These are phyloP conservation scores for Pythium volutum DNA, from an alignment of 352 stramenopile species.

Conservation along the genomic window DNA sequence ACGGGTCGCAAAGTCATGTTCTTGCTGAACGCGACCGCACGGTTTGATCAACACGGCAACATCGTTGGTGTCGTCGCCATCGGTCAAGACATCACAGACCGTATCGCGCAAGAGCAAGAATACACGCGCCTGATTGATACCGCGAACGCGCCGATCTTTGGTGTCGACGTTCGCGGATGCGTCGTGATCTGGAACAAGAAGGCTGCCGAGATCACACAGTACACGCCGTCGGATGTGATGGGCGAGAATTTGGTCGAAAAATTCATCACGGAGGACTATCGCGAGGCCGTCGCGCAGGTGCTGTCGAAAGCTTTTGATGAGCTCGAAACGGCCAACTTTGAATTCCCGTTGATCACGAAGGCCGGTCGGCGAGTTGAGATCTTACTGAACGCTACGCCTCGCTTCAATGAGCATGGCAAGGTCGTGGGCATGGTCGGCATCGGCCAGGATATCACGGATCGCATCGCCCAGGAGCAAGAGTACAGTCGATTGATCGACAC, in stretches of 20 bases:
- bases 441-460: conserved; percentile 59
- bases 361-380: conserved; percentile 61
- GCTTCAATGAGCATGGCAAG: conserved; percentile 54
- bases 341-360: conserved; percentile 77
- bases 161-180: conserved; percentile 82
- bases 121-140: conserved; percentile 90
- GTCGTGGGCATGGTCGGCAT: conserved; percentile 71
- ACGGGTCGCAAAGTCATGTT: conserved; percentile 77
- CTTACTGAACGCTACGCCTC: conserved; percentile 65
- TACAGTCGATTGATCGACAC: conserved; percentile 65
- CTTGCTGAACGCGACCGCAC: conserved; percentile 80
- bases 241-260: conserved; percentile 56
- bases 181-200: conserved; percentile 94
- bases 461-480: conserved; percentile 53
- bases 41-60: conserved; percentile 80
- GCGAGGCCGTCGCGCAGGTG: conserved; percentile 43
- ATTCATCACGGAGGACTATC: conserved; percentile 57
- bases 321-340: conserved; percentile 62
- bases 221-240: conserved; percentile 56
- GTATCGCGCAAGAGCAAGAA: conserved; percentile 87
- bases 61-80: conserved; percentile 84
- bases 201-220: conserved; percentile 85
- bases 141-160: conserved; percentile 90
- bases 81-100: conserved; percentile 83
- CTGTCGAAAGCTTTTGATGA: conserved; percentile 50